These are phyloP conservation scores for Ophiosphaerella korrae DNA, from an alignment of 2,329 filamentous ascomycete species.

Conservation along the genomic window DNA sequence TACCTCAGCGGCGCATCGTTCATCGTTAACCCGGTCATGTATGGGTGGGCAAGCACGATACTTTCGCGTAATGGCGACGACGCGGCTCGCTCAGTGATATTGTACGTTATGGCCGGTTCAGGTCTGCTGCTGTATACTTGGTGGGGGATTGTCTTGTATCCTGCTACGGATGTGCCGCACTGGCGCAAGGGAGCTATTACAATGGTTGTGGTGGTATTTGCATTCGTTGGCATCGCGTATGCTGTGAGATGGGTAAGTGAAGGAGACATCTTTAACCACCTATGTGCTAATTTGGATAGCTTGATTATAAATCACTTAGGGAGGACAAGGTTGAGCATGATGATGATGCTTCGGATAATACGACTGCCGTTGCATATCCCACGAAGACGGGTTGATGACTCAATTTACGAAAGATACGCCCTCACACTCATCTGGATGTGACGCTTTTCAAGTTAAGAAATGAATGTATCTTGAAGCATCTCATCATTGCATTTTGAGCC, in stretches of 20 bases:
- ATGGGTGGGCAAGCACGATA: slow-evolving; percentile 48
- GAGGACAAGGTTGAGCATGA: too few species aligned
- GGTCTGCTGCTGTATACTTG: slow-evolving; percentile 50
- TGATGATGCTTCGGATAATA: too few species aligned
- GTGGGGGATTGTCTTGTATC: slow-evolving; percentile 53
- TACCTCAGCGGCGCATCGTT: slow-evolving; percentile 46
- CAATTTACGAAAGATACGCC: not conserved
- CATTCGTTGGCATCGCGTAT: slow-evolving; percentile 15
- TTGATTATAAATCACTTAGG: too few species aligned
- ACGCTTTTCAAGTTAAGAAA: too few species aligned
- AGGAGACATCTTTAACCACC: too few species aligned
- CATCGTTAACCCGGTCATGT: slow-evolving; percentile 47
- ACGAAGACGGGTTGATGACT: too few species aligned
- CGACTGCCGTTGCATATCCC: too few species aligned
- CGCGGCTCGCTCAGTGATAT: slow-evolving; percentile 45
- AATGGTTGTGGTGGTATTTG: slow-evolving; percentile 37
- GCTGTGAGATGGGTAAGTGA: slow-evolving; percentile 24
- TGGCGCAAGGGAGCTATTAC: slow-evolving; percentile 47
- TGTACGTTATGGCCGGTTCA: slow-evolving; percentile 48
- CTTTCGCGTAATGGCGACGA: slow-evolving; percentile 47
- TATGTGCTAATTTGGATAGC: too few species aligned
- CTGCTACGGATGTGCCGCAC: slow-evolving; percentile 50
- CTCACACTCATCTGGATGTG: too few species aligned
- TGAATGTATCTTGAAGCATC: too few species aligned
- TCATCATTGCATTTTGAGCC: too few species aligned